Base-by-base conservation (phyloP, 2,329 filamentous ascomycete genomes). In the Xylariaceae sp. region DNA sequence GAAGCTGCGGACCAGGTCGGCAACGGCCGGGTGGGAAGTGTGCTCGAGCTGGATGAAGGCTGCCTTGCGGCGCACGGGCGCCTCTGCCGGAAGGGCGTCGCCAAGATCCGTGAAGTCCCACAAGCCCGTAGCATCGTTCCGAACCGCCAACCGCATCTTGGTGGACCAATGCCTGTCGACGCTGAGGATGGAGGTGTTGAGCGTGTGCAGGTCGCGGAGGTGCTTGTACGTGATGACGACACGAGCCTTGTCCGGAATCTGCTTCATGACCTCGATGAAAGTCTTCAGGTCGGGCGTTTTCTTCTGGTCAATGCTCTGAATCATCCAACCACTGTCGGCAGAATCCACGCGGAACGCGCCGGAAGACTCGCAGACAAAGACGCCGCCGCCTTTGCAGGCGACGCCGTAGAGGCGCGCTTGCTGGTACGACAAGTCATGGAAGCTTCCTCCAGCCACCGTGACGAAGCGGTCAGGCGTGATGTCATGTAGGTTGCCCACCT, bases 401-500 rank as follows among this genome's bases (percentile, higher is more conserved):
- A 98, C 89, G 23, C 89, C 90, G 60, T 96, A 97, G 4, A 96
- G 75, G 8, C 92, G 82, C n/a, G 92, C 88, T 64, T 97, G 89
- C 59, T 98, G 92, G 62, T 98, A 98, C 1, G 94, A 98, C 13
- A 98, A 71, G 59, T 94, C 80, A 66, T 98, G 94, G 70, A 98
- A 97, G 43, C 88, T 90, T 16, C 83, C 92, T 14, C 92, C 94
- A 29, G 89, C 87, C 30, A 97, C 90, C 4, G 88, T 87, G 38
- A 97, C 85, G 59, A 97, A 98, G 44, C 89, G 84, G 64, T 96
- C 89, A 11, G 94, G 92, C 3, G 92, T 97, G 60, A 98, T 98
- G 41, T 76, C 77, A 67, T 98, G 92, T 46, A 98, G 73, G 59
- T 98, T 86, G 34, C 86, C 88, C 31, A 97, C 89, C 36, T 79